A percentile compares a stretch with the other conserved stretches of the same genome.
These are phyloP conservation scores for Lipomyces sp. DNA, from an alignment of 805 yeast species.

Conservation along the genomic window DNA sequence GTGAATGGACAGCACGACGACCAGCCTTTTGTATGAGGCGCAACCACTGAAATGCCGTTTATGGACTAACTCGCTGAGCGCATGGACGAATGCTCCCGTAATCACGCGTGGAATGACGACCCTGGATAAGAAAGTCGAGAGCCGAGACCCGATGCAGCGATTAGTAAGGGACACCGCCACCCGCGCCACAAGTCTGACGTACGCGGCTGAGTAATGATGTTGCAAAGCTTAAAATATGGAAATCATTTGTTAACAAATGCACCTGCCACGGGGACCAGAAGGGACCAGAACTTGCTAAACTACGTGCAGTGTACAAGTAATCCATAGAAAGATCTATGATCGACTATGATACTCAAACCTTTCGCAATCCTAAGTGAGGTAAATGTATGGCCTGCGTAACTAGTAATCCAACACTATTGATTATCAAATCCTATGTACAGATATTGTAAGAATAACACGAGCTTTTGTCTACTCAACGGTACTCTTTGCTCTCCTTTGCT, in stretches of 20 bases:
- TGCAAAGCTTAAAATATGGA: too few species aligned
- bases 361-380: not conserved
- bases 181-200: not conserved
- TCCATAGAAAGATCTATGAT: too few species aligned
- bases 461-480: not conserved
- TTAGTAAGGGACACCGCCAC: slow-evolving; percentile 1
- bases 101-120: not conserved
- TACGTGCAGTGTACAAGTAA: too few species aligned
- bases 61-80: not conserved
- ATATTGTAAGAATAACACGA: not conserved
- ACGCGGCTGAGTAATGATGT: not conserved
- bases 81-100: not conserved
- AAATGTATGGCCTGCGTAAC: not conserved
- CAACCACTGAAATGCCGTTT: not conserved
- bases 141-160: not conserved
- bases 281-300: too few species aligned
- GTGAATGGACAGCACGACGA: not conserved
- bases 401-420: not conserved
- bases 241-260: too few species aligned
- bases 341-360: not conserved
- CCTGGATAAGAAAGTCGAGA: not conserved
- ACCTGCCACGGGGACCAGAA: too few species aligned
- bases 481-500: slow-evolving; percentile 48
- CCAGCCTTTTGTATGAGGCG: not conserved
- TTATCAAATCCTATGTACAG: not conserved